Percentiles rank a stretch among this genome's conserved stretches.
Evolutionary conservation across 495 filamentous ascomycete species (phyloP).

Genomic region (Glutinoglossum americanum): DNA sequence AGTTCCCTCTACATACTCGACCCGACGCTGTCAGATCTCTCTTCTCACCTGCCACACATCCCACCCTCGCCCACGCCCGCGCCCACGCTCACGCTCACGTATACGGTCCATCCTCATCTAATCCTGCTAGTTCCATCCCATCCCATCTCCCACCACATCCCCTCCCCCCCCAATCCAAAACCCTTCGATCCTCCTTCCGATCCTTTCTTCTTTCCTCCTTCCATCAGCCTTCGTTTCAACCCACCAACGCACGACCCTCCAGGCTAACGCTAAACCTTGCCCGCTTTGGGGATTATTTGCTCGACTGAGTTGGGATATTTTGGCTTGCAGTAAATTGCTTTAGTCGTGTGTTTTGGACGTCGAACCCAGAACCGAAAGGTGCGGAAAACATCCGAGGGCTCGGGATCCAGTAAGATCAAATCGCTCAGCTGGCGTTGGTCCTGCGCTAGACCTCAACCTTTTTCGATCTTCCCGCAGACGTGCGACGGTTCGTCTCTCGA

Average conservation of each 20-base stretch:
- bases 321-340: neutral
- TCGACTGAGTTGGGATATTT: neutral
- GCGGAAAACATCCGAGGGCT: neutral
- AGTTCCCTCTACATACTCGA: neutral
- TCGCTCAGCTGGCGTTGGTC: neutral
- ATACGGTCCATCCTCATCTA: neutral
- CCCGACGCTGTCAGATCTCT: neutral
- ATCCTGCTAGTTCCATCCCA: neutral
- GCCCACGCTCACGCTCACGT: no score
- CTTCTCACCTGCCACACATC: no score
- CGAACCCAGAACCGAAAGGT: neutral
- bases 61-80: neutral
- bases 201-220: neutral
- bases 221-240: neutral
- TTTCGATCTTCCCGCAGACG: neutral
- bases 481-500: neutral
- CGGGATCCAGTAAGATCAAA: neutral
- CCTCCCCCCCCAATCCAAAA: neutral
- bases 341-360: neutral
- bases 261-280: neutral
- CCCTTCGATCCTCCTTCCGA: neutral
- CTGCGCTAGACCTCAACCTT: neutral
- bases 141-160: neutral
- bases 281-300: neutral
- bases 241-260: neutral